Percentiles rank a stretch among this genome's conserved stretches.
Evolutionary conservation across 805 yeast genomes (phyloP).

Genomic region (Teunomyces lycoperdinae): DNA sequence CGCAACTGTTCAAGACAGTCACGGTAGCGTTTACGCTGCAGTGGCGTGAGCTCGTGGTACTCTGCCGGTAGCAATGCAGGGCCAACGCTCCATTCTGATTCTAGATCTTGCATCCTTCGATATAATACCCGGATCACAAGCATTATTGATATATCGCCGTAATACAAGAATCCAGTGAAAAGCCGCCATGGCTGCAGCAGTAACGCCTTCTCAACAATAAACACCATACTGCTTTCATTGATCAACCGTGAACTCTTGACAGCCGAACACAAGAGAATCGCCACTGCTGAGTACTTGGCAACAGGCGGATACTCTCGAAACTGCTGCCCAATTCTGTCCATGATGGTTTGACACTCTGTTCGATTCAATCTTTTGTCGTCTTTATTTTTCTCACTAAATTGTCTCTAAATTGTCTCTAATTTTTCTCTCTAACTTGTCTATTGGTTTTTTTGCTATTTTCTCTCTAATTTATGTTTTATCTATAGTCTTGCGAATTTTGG

Average conservation of each 20-base stretch:
- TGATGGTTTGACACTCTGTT: not conserved
- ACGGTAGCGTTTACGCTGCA: conserved; percentile 14
- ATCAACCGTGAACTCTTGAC: conserved; percentile 19
- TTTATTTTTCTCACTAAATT: not conserved
- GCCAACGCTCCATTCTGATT: conserved; percentile 18
- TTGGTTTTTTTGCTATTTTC: not conserved
- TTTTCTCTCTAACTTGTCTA: not conserved
- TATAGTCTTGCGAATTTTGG: too few species aligned
- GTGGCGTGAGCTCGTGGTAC: conserved; percentile 5
- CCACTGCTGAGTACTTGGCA: conserved; percentile 26
- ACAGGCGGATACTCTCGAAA: conserved; percentile 17
- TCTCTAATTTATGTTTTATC: too few species aligned
- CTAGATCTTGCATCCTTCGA: conserved; percentile 21
- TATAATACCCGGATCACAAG: conserved; percentile 18
- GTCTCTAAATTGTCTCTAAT: too few species aligned
- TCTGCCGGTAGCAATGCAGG: conserved; percentile 22
- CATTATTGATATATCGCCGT: conserved; percentile 26
- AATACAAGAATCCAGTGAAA: conserved; percentile 31
- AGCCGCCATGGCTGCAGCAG: conserved; percentile 37
- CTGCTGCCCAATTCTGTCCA: conserved; percentile 18
- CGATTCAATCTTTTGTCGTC: not conserved
- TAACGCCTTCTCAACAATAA: conserved; percentile 26
- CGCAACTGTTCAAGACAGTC: conserved; percentile 15
- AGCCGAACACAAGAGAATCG: conserved; percentile 20
- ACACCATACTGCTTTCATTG: conserved; percentile 18